Evolutionary conservation across 2,329 filamentous ascomycete species (phyloP).

Genomic region (Cryphonectria naterciae): DNA sequence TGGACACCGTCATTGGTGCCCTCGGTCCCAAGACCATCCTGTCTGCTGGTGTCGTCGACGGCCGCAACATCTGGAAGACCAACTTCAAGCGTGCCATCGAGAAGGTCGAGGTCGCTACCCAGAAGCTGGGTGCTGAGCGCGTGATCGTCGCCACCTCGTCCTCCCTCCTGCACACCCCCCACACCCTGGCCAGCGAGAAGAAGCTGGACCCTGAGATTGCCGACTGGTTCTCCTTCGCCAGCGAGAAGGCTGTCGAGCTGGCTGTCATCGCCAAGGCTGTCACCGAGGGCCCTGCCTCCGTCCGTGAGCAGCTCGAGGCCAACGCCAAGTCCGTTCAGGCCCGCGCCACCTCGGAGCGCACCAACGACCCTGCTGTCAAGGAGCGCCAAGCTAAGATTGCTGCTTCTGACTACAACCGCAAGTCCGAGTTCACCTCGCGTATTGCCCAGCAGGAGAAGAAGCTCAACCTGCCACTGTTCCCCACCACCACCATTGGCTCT

Average conservation of each 20-base stretch:
- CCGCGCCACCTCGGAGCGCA: conserved; percentile 88
- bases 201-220: conserved; percentile 91
- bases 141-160: conserved; percentile 96
- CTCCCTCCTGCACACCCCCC: conserved; percentile 97
- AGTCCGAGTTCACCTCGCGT: conserved; percentile 83
- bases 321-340: conserved; percentile 94
- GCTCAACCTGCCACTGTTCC: conserved; percentile 94
- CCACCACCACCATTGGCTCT: conserved; percentile 97
- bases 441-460: conserved; percentile 88
- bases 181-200: conserved; percentile 98
- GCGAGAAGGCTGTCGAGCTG: conserved; percentile 91
- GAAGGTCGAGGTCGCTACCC: conserved; percentile 83
- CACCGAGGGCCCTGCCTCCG: conserved; percentile 85
- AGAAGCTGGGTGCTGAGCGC: conserved; percentile 95
- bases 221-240: conserved; percentile 98
- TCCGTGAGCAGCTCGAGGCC: conserved; percentile 88
- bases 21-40: conserved; percentile 88
- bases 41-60: conserved; percentile 95
- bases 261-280: conserved; percentile 95
- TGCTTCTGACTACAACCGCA: conserved; percentile 84
- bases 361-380: conserved; percentile 98
- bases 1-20: conserved; percentile 79
- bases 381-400: conserved; percentile 90
- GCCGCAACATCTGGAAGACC: conserved; percentile 99
- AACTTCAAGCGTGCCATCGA: conserved; percentile 97